Conservation (phyloP, 768 basidiomycete species). For the Filobasidium floriforme region DNA sequence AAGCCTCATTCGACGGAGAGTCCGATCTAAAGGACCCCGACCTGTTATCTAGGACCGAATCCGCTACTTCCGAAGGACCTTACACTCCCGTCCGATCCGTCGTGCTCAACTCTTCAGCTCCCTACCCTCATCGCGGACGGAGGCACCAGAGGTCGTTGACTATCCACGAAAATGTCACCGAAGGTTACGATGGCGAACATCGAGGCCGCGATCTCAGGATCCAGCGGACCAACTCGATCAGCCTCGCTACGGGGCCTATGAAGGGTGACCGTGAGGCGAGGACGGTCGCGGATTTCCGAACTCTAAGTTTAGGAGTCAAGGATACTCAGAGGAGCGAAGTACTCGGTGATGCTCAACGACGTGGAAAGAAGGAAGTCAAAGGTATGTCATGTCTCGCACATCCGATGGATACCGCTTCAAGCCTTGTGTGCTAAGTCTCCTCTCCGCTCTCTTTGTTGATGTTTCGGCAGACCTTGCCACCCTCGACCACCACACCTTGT, state of each 20-base stretch:
- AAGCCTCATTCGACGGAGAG: background rate
- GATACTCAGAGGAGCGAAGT: conserved; percentile 29
- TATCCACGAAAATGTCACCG: background rate
- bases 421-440: background rate
- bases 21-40: background rate
- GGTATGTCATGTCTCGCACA: conserved; percentile 4
- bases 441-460: background rate
- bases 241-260: conserved; percentile 23
- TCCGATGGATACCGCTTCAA: too few species aligned
- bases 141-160: background rate
- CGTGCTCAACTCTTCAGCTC: background rate
- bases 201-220: conserved; percentile 2
- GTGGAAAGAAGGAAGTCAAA: conserved; percentile 30
- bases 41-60: background rate
- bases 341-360: conserved; percentile 9
- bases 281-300: conserved; percentile 46
- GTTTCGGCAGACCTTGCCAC: conserved; percentile 32
- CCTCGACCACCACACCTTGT: conserved; percentile 53
- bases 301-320: conserved; percentile 49
- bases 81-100: background rate
- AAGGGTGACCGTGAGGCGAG: conserved; percentile 27
- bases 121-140: conserved; percentile 2
- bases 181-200: background rate
- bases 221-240: conserved; percentile 29
- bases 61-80: background rate